Evolutionary conservation across 139 green algal genomes (phyloP), one percentile per base, ranked within the genome.

Genomic region (Zygnema cylindricum): DNA sequence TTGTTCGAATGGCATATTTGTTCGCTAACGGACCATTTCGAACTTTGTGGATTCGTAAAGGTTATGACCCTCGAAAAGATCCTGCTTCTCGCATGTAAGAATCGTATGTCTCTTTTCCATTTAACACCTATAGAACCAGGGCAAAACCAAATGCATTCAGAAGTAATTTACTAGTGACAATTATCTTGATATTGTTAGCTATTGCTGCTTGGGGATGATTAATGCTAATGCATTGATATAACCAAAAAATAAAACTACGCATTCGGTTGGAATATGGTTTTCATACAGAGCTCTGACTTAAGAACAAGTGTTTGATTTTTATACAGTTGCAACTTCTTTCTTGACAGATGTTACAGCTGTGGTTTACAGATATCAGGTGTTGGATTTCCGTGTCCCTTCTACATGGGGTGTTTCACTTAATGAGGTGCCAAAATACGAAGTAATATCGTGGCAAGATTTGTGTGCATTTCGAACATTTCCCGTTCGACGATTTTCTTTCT

Each of bases 11-110:
- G 23, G 76, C 85, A 0, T 90, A 90, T 78, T 84, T 87, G 25
- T 90, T 90, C 39, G 54, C 42, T 42, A 90, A 89, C 35, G 85
- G 85, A 1, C 85, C 85, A 11, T 90, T 77, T 33, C 85, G 85
- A 39, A 90, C 42, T 36, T n/a, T 89, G n/a, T 90, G 85, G 85
- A 89, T 90, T 3, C 76, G 38, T 16, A 78, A 81, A 21, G 85
- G 85, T 33, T 90, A 88, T 23, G 85, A 90, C 43, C 77, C 77
- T 1, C 85, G 85, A n/a, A 88, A 35, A 22, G 82, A 90, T 69
- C 63, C 85, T 1, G 41, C n/a, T 22, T 77, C 54, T 2, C 76
- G 85, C 85, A 90, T 85, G 85, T 90, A 1, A 39, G 73, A 78
- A 11, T 16, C 7, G 36, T n/a, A n/a, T n/a, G n/a, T n/a, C n/a